Percentiles rank a stretch among this genome's conserved stretches.
Evolutionary conservation across 2,329 filamentous ascomycete species (phyloP).

Genomic region (Aspergillus phoenicis): DNA sequence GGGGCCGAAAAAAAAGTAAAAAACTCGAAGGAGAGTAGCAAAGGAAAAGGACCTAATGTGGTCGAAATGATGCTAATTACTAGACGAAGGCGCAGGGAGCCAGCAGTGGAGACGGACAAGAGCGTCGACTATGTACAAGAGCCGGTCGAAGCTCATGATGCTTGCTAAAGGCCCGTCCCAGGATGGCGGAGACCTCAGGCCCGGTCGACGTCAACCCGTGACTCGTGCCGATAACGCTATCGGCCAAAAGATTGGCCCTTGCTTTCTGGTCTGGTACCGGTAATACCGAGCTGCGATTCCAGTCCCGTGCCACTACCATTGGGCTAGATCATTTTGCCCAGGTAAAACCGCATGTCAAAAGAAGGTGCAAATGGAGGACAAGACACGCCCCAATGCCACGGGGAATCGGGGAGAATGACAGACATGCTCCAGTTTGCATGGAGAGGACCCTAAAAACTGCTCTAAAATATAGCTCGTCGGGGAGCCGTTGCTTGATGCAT

Average conservation of each 20-base stretch:
- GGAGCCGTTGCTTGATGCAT: background rate
- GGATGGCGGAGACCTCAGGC: background rate
- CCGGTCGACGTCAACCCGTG: slow-evolving; percentile 8
- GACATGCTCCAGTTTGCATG: background rate
- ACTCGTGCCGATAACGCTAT: slow-evolving; percentile 8
- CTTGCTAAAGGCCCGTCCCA: background rate
- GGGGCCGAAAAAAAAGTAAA: background rate
- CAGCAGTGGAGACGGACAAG: background rate
- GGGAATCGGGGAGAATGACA: background rate
- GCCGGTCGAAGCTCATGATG: slow-evolving; percentile 2
- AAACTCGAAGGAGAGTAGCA: background rate
- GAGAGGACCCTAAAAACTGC: background rate
- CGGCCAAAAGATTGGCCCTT: background rate
- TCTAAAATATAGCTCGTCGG: background rate
- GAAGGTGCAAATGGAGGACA: background rate
- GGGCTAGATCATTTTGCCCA: background rate
- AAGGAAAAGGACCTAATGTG: slow-evolving; percentile 1
- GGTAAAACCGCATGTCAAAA: background rate
- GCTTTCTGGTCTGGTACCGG: background rate
- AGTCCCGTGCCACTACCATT: background rate
- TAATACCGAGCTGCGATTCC: background rate
- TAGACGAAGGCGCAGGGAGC: background rate
- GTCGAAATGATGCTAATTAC: slow-evolving; percentile 1
- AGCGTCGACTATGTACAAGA: background rate
- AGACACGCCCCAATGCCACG: background rate